A percentile compares a stretch with the other conserved stretches of the same genome.
Evolutionary conservation across 495 filamentous ascomycete genomes (phyloP).

Genomic region (Penicillium maclennaniae): DNA sequence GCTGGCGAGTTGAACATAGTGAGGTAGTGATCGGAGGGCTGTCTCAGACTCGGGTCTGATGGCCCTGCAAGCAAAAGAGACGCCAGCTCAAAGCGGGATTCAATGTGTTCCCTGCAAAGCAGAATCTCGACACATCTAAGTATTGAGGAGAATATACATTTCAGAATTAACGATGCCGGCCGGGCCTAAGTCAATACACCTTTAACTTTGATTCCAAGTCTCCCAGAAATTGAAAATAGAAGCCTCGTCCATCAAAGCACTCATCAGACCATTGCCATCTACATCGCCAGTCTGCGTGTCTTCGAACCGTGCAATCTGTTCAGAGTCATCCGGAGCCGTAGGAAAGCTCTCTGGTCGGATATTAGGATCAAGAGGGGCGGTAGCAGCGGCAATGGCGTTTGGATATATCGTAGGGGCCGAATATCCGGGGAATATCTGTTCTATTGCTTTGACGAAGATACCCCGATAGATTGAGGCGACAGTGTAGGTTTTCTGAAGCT

Average conservation of each 20-base stretch:
- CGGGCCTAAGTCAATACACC: not conserved
- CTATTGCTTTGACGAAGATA: slow-evolving; percentile 31
- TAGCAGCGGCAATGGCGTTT: not conserved
- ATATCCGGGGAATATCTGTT: slow-evolving; percentile 25
- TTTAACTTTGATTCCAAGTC: slow-evolving; percentile 5
- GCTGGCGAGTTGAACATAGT: too few relatives aligned
- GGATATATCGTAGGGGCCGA: slow-evolving; percentile 1
- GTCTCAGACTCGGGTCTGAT: too few relatives aligned
- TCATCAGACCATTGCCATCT: slow-evolving; percentile 19
- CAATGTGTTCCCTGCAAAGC: too few relatives aligned
- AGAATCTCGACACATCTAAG: too few relatives aligned
- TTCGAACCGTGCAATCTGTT: not conserved
- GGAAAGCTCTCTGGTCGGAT: not conserved
- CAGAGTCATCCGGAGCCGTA: not conserved
- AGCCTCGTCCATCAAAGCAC: slow-evolving; percentile 28
- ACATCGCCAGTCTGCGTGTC: not conserved
- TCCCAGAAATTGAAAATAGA: slow-evolving; percentile 33
- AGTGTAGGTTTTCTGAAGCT: slow-evolving; percentile 35
- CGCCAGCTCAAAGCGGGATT: too few relatives aligned
- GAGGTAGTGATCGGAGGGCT: too few relatives aligned
- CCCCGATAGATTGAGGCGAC: slow-evolving; percentile 32
- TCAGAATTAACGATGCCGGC: too few relatives aligned
- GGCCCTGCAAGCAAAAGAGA: too few relatives aligned
- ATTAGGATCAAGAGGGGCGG: not conserved
- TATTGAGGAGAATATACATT: too few relatives aligned